Evolutionary conservation across 2,329 filamentous ascomycete species (phyloP).

Genomic region (Penicillium occitanis): DNA sequence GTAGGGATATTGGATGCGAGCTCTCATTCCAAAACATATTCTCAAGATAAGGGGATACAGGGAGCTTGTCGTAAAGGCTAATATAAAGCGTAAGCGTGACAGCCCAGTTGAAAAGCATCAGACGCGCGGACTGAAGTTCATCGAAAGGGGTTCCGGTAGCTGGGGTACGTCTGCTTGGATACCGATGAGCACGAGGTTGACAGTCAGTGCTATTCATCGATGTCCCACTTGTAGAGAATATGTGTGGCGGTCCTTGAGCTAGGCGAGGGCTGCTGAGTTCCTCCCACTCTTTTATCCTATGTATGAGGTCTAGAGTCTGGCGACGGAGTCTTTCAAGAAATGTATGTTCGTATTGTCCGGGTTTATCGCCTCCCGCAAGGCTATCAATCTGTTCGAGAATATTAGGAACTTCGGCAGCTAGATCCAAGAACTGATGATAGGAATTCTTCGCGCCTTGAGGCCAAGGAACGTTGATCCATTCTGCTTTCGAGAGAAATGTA

Average conservation of each 20-base stretch:
- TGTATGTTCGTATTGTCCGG: background rate
- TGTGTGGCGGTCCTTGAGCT: conserved; percentile 8
- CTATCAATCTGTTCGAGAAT: conserved; percentile 12
- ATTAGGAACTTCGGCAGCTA: conserved; percentile 5
- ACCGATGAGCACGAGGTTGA: conserved; percentile 15
- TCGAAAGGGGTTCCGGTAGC: conserved; percentile 4
- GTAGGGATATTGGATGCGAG: background rate
- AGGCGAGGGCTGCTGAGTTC: background rate
- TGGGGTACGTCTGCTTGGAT: conserved; percentile 11
- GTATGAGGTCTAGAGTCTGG: conserved; percentile 1
- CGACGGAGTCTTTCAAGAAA: background rate
- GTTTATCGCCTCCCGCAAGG: background rate
- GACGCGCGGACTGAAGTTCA: conserved; percentile 7
- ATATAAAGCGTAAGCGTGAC: conserved; percentile 13
- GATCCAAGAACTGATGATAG: conserved; percentile 16
- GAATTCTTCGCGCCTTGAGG: conserved; percentile 1
- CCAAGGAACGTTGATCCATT: conserved; percentile 9
- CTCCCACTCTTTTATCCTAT: conserved; percentile 12
- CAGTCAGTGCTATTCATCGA: conserved; percentile 8
- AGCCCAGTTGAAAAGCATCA: conserved; percentile 16
- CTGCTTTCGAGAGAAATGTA: conserved; percentile 14
- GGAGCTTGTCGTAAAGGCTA: background rate
- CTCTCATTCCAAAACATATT: background rate
- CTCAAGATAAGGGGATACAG: background rate
- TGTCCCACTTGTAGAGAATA: background rate